phyloP scores from a whole-genome alignment of 169 alveolate species.

The Fabrea salina region DNA sequence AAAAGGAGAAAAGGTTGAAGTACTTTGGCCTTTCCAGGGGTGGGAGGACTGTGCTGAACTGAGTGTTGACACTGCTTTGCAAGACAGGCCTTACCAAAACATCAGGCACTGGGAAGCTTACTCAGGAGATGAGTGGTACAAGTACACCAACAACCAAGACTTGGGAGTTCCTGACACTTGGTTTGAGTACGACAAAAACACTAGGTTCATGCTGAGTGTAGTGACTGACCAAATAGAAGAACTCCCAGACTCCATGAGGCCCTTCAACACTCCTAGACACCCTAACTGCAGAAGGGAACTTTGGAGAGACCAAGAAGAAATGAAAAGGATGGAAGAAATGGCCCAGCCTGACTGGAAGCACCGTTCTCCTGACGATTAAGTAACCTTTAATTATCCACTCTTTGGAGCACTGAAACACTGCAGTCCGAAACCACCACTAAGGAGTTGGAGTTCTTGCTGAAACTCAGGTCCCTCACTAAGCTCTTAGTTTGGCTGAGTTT shows the following conservation, averaged over 20 bases:
- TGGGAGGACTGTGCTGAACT: conserved; percentile 63
- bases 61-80: conserved; percentile 39
- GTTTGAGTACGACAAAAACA: conserved; percentile 77
- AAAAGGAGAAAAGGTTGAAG: conserved; percentile 82
- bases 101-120: conserved; percentile 34
- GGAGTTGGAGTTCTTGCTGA: too few species aligned
- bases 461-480: too few species aligned
- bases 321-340: conserved; percentile 57
- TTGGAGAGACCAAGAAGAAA: conserved; percentile 71
- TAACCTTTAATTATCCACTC: too few species aligned
- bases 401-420: too few species aligned
- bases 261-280: conserved; percentile 61
- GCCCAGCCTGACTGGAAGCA: conserved; percentile 66
- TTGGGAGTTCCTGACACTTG: conserved; percentile 80
- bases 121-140: conserved; percentile 35
- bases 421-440: too few species aligned
- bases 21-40: conserved; percentile 69
- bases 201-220: conserved; percentile 38
- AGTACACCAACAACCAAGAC: conserved; percentile 44
- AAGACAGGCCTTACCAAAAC: background rate
- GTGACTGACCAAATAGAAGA: conserved; percentile 65
- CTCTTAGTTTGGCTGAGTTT: too few species aligned
- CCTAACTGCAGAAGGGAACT: conserved; percentile 65
- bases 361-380: background rate
- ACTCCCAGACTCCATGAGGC: conserved; percentile 69